phyloP scores from a whole-genome alignment of 2,329 filamentous ascomycete genomes.

The Fusarium sp. region DNA sequence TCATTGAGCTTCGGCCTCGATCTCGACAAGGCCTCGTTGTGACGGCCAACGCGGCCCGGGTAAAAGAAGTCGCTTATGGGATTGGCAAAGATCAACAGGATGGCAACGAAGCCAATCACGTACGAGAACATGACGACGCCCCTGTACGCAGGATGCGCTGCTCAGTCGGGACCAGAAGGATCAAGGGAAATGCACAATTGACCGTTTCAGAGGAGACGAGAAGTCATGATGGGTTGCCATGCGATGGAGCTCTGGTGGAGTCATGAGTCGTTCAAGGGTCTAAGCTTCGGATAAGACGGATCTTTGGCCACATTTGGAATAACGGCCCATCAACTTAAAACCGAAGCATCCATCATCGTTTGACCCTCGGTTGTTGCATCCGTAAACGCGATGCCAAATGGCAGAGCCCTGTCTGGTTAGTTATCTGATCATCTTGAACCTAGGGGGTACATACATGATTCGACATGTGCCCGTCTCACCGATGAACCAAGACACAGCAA shows the following conservation, averaged over 20 bases:
- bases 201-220: neutral
- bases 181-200: neutral
- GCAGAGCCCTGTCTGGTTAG: no score
- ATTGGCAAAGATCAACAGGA: slow-evolving; percentile 62
- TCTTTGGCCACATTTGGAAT: slow-evolving; percentile 2
- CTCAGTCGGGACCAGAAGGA: neutral
- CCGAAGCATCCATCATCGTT: no score
- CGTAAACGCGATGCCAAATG: no score
- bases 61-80: slow-evolving; percentile 60
- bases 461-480: no score
- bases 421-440: no score
- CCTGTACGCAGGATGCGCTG: neutral
- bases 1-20: slow-evolving; percentile 65
- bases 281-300: slow-evolving; percentile 29
- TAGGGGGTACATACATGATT: no score
- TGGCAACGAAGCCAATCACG: slow-evolving; percentile 59
- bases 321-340: neutral
- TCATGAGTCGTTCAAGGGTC: slow-evolving; percentile 17
- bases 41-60: slow-evolving; percentile 33
- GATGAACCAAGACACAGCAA: no score
- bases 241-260: slow-evolving; percentile 18
- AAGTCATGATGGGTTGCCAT: slow-evolving; percentile 22
- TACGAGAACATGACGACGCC: slow-evolving; percentile 61
- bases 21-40: slow-evolving; percentile 41
- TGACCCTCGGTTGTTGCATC: no score